Evolutionary conservation across 1,139 yeast species (phyloP), one percentile per base, ranked within the genome.

Genomic region (Geotrichum restrictum): DNA sequence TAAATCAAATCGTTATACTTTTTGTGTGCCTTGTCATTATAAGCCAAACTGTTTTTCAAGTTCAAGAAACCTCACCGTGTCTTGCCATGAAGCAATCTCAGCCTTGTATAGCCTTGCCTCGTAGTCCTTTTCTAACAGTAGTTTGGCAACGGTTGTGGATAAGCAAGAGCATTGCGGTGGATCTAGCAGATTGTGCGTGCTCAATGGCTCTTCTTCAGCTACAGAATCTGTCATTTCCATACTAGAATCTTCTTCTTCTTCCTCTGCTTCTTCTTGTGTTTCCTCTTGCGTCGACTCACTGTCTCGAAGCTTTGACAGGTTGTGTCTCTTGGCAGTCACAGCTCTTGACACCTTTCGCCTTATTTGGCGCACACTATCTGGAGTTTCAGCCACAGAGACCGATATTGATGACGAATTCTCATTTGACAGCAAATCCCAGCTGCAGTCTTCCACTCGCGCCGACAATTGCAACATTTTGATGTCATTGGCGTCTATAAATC

Each of bases 1-100:
- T 22, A 22, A 40, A 40, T n/a, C 13, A 22, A 40, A 3, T 6
- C 2, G 14, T 38, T 19, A 38, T 11, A 18, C 11, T 16, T 11
- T 3, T n/a, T 19, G 21, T 16, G 29, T 3, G 10, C 6, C 7
- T 19, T 38, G 18, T 31, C n/a, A 37, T 16, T 29, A 41, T 3
- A 41, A 11, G 4, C 45, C 45, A 41, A 41, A 41, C 36, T 31
- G 24, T 19, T 29, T 41, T 16, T 41, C 45, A 3, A 41, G 45
- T n/a, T 41, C 45, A 14, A 41, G 6, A 41, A 41, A 41, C 14
- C 2, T 8, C 4, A 29, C 36, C 24, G 14, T 22, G 3, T 41
- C 36, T 14, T 41, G 34, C 36, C 36, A 41, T 22, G 16, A n/a
- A 1, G 2, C 22, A 8, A 41, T 41, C 22, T 41, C 45, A 6